A percentile compares a stretch with the other conserved stretches of the same genome.
phyloP scores from a whole-genome alignment of 192 early-diverging fungal genomes.

The Coemansia sp. region DNA sequence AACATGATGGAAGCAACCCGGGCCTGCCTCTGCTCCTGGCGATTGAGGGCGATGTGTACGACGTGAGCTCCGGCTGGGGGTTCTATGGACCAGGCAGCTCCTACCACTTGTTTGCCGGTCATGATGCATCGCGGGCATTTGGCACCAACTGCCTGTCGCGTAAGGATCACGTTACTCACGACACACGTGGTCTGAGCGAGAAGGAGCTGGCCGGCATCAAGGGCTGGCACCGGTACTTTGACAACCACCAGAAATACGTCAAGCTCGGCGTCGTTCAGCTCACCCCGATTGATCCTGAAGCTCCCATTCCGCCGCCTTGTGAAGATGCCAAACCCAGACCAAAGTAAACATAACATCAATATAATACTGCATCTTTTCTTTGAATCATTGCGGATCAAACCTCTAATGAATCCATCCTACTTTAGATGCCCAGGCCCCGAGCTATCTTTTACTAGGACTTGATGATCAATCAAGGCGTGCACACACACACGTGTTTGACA shows the following conservation, averaged over 20 bases:
- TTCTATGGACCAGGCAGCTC: conserved; percentile 82
- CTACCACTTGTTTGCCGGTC: conserved; percentile 89
- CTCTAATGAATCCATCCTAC: not conserved
- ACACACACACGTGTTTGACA: not conserved
- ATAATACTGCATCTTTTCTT: not conserved
- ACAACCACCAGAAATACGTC: conserved; percentile 84
- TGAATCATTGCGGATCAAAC: not conserved
- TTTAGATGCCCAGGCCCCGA: not conserved
- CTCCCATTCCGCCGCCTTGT: conserved; percentile 85
- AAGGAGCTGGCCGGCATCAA: conserved; percentile 75
- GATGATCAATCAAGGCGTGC: not conserved
- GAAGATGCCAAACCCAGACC: conserved; percentile 59
- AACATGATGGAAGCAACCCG: conserved; percentile 86
- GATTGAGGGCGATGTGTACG: conserved; percentile 92
- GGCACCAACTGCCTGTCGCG: conserved; percentile 91
- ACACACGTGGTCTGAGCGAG: conserved; percentile 82
- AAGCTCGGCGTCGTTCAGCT: conserved; percentile 84
- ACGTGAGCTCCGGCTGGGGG: conserved; percentile 75
- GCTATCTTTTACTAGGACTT: not conserved
- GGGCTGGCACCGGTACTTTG: conserved; percentile 89
- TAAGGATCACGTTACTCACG: conserved; percentile 87
- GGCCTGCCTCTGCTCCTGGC: conserved; percentile 87
- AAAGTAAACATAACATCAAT: not conserved
- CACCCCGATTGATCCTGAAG: conserved; percentile 78
- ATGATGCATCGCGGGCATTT: conserved; percentile 92